These are phyloP conservation scores for Penicillium pulvis DNA, from an alignment of 495 filamentous ascomycete species.

Conservation along the genomic window DNA sequence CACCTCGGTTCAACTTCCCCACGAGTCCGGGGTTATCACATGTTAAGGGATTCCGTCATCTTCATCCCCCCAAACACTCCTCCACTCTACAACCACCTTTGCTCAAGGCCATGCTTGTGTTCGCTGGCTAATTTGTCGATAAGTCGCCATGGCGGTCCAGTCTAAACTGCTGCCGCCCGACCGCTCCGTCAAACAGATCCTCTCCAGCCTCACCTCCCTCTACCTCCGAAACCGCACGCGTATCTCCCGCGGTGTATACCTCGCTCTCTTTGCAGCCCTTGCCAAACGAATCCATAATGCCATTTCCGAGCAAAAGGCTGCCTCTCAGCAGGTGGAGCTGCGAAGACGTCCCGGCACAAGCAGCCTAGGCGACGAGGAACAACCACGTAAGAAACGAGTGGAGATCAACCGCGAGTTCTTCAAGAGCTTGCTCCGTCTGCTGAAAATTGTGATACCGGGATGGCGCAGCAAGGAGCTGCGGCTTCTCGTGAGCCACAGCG, in stretches of 20 bases:
- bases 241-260: constrained; percentile 88
- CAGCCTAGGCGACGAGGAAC: constrained; percentile 46
- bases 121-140: constrained; percentile 31
- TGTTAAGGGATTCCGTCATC: constrained; percentile 23
- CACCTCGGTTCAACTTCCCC: constrained; percentile 34
- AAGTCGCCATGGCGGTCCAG: constrained; percentile 67
- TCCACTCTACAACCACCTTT: constrained; percentile 8
- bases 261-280: constrained; percentile 87
- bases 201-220: constrained; percentile 69
- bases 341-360: constrained; percentile 59
- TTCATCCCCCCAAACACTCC: constrained; percentile 6
- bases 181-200: constrained; percentile 69
- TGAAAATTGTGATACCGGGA: constrained; percentile 87
- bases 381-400: constrained; percentile 71
- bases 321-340: constrained; percentile 71
- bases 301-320: constrained; percentile 88
- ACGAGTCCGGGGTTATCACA: constrained; percentile 34
- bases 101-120: constrained; percentile 32
- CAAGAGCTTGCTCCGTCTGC: constrained; percentile 72
- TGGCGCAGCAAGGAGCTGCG: constrained; percentile 87
- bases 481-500: constrained; percentile 80
- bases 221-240: constrained; percentile 86
- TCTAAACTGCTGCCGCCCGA: constrained; percentile 76
- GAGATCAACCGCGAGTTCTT: constrained; percentile 97
- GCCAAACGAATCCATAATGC: constrained; percentile 89